Percentiles rank a stretch among this genome's conserved stretches.
Evolutionary conservation across 2,329 filamentous ascomycete genomes (phyloP).

Genomic region (Clonostachys rhizophaga): DNA sequence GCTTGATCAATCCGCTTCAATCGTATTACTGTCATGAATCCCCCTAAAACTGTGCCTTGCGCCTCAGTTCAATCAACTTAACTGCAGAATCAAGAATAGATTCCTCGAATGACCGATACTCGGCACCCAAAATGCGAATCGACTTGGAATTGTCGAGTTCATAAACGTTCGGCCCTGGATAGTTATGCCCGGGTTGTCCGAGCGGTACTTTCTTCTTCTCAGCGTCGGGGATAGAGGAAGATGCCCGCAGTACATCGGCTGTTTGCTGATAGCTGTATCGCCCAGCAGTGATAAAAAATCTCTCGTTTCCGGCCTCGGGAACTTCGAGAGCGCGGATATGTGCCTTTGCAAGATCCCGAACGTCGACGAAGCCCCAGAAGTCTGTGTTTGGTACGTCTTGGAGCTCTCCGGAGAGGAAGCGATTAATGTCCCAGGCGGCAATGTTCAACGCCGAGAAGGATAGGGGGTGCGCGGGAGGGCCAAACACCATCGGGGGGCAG

Average conservation of each 20-base stretch:
- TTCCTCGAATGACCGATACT: constrained; percentile 43
- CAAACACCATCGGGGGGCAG: too few relatives aligned
- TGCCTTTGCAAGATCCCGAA: constrained; percentile 55
- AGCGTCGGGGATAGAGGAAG: too few relatives aligned
- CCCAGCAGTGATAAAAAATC: constrained; percentile 52
- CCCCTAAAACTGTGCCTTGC: too few relatives aligned
- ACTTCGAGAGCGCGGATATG: constrained; percentile 55
- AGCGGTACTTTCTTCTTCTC: constrained; percentile 19
- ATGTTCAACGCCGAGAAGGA: too few relatives aligned
- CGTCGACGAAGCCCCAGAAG: constrained; percentile 33
- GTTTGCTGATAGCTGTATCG: constrained; percentile 28
- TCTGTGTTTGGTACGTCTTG: background rate
- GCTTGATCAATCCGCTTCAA: too few relatives aligned
- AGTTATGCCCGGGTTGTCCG: constrained; percentile 13
- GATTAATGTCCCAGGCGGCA: too few relatives aligned
- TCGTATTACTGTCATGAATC: too few relatives aligned
- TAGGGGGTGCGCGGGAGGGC: too few relatives aligned
- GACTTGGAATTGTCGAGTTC: constrained; percentile 43
- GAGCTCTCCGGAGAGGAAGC: background rate
- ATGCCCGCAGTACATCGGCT: constrained; percentile 19
- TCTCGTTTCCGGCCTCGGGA: constrained; percentile 50
- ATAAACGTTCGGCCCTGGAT: constrained; percentile 23
- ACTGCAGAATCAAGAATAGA: background rate
- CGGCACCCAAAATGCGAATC: constrained; percentile 41
- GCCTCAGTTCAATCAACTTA: background rate